Base-by-base conservation (phyloP, 768 basidiomycete genomes). In the Strobilomyces echinocephalus region DNA sequence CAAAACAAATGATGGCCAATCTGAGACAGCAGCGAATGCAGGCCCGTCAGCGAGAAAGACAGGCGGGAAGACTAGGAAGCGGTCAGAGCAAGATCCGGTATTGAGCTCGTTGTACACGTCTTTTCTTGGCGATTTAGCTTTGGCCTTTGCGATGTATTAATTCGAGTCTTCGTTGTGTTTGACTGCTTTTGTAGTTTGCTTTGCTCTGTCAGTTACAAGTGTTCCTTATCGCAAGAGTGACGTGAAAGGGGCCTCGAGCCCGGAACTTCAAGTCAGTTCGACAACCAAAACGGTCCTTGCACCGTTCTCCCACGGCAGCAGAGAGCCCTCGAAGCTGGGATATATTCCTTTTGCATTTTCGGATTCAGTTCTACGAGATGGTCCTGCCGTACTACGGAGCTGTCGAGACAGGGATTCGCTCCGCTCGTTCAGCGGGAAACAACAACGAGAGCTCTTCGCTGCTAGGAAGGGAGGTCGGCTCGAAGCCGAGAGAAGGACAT, bases 341-440 rank as follows among this genome's bases (percentile, higher is more conserved):
- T 24, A 24, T 24, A 8, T 2, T 20, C 28, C 1, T 26, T 26
- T 26, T 21, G 16, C 28, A 38, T 24, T 50, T 35, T 36, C 34
- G 28, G 53, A 58, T 41, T 42, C 31, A 62, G 38, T 60, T 59
- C 44, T 77, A 76, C 76, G 81, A 85, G 62, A 90, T 88, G 87
- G 76, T 80, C 33, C 82, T 81, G 52, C 77, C 77, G 6, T 92
- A 91, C 59, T 92, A 91, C 59, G 87, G 87, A 41, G 72, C 80
- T n/a, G 76, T 76, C 36, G 73, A 39, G 69, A 67, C 64, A 45
- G 61, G 59, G 30, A 55, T 50, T 38, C 53, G 57, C 35, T 28
- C 39, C 18, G 55, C 49, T 11, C 48, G 51, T 18, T 51, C 8
- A 34, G 31, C 43, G 10, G 55, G 5, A 24, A 68, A 63, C 30